Evolutionary conservation across 2,329 filamentous ascomycete species (phyloP), one percentile per base, ranked within the genome.

Genomic region (Aspergillus oerlinghausenensis): DNA sequence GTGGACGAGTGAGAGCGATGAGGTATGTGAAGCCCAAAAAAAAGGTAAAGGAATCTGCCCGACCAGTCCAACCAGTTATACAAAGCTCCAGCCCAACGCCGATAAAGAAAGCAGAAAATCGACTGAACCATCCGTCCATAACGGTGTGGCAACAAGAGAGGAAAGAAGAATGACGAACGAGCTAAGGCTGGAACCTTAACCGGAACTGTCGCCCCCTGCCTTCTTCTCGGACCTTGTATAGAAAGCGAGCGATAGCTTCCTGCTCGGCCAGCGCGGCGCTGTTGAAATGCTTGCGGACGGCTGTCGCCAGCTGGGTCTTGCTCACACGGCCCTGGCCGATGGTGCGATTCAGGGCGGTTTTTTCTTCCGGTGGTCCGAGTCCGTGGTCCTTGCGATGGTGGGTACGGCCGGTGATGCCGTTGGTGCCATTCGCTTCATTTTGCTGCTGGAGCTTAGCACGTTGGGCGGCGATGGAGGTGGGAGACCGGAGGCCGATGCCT

Each of bases 191-290:
- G 61, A 77, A 77, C 54, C 73, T 64, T 59, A 76, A 54, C 28
- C 75, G 68, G 50, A 77, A 77, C 51, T 76, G 71, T 38, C 71
- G 65, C 29, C 73, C 75, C 49, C 70, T 68, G 26, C 74, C 67
- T 54, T 76, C 75, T 59, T 79, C 75, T n/a, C 75, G 73, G n/a
- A 79, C 76, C 47, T 77, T 77, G 61, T 79, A 79, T 54, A 77
- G 59, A 59, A 79, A 79, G 56, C 73, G 65, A n/a, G 77, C 77
- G 57, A 79, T 77, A 2, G 74, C 74, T 59, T 79, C 77, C 54
- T 77, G 76, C 63, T 79, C 77, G 45, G 72, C 75, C 9, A 79
- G 65, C 7, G 73, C 76, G 19, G 75, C 74, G 50, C 73, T 76
- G 59, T 79, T 79, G 54, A 79, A 79, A 58, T 79, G 77, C 60